Evolutionary conservation across 441 rosid genomes (phyloP).

Genomic region (Eugenia klotzschiana): DNA sequence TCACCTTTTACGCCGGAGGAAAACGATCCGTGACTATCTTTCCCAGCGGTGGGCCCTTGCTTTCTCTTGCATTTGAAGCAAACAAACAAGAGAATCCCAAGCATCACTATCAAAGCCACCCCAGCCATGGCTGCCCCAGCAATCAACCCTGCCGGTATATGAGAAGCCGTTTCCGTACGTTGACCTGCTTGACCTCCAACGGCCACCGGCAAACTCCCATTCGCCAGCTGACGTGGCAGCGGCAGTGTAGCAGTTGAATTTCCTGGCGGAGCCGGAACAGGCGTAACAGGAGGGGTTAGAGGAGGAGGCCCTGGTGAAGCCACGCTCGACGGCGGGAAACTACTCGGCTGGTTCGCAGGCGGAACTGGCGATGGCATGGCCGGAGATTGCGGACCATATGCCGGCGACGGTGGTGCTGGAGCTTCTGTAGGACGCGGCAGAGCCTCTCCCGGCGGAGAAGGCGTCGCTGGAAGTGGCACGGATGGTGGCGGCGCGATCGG

Average conservation of each 20-base stretch:
- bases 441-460: not conserved
- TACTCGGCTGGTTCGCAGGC: not conserved
- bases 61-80: conserved; percentile 17
- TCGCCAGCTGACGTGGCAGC: not conserved
- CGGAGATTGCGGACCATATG: not conserved
- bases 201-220: not conserved
- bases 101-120: conserved; percentile 19
- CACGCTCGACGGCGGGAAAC: not conserved
- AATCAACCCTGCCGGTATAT: conserved; percentile 18
- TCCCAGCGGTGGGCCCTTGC: not conserved
- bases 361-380: not conserved
- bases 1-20: not conserved
- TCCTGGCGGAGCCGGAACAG: not conserved
- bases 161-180: not conserved
- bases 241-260: not conserved
- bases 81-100: conserved; percentile 17
- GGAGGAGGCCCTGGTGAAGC: not conserved
- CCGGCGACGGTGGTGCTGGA: not conserved
- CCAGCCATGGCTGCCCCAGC: conserved; percentile 24
- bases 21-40: not conserved
- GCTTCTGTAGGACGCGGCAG: not conserved
- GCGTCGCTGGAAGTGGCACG: not conserved
- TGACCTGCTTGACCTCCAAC: not conserved
- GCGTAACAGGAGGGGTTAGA: not conserved
- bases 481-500: not conserved